A percentile compares a stretch with the other conserved stretches of the same genome.
Conservation (phyloP, 202 grass and related monocot genomes). For the Musa balbisiana region DNA sequence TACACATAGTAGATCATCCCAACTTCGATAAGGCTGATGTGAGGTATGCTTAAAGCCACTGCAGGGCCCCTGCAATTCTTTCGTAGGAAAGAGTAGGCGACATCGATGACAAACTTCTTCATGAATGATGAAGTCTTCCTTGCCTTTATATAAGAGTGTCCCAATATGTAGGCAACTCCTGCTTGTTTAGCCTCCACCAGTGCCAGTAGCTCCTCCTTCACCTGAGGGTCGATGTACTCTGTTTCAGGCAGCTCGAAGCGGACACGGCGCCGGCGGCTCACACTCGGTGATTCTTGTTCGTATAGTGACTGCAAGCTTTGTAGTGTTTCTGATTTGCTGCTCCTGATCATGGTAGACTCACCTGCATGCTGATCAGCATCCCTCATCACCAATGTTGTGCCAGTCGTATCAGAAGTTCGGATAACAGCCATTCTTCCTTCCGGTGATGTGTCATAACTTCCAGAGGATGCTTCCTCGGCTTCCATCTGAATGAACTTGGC, state of each 20-base stretch:
- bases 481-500: slow-evolving; percentile 79
- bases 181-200: slow-evolving; percentile 51
- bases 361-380: neutral
- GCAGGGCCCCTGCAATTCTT: slow-evolving; percentile 76
- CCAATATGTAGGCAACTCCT: slow-evolving; percentile 65
- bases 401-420: slow-evolving; percentile 32
- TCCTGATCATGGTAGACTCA: slow-evolving; percentile 31
- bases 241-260: slow-evolving; percentile 45
- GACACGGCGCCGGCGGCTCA: slow-evolving; percentile 36
- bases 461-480: slow-evolving; percentile 50
- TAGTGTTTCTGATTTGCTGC: slow-evolving; percentile 55
- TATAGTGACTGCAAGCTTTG: slow-evolving; percentile 58
- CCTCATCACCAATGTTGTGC: slow-evolving; percentile 36
- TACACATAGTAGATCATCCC: slow-evolving; percentile 91
- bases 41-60: slow-evolving; percentile 63
- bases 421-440: slow-evolving; percentile 79
- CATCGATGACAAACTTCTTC: slow-evolving; percentile 61
- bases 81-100: slow-evolving; percentile 56
- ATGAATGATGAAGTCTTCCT: slow-evolving; percentile 56
- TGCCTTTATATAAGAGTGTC: slow-evolving; percentile 74
- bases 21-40: slow-evolving; percentile 71
- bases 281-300: slow-evolving; percentile 42
- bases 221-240: slow-evolving; percentile 24
- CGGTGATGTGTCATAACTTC: slow-evolving; percentile 41
- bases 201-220: slow-evolving; percentile 53